Conservation (phyloP, 208 protist genomes). For the Crithidia bombi region DNA sequence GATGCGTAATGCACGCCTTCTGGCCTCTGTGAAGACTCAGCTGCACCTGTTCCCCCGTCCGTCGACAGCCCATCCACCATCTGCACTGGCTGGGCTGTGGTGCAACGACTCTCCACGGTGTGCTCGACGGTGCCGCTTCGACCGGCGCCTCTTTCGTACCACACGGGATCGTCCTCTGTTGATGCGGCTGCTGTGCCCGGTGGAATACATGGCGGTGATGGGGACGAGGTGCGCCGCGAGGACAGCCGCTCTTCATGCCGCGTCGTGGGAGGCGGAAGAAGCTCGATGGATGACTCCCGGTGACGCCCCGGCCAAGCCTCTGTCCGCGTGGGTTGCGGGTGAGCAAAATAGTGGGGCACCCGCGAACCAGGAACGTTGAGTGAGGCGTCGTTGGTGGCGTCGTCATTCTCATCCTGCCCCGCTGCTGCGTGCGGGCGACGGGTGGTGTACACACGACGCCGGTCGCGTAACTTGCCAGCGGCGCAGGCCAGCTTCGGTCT, state of each 20-base stretch:
- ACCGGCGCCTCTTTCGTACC: too few relatives aligned
- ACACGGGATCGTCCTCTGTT: not conserved
- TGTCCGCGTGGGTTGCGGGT: not conserved
- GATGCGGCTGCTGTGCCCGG: not conserved
- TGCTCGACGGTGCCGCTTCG: conserved; percentile 15
- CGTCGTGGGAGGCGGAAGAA: conserved; percentile 14
- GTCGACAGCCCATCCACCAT: not conserved
- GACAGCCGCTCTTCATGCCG: conserved; percentile 3
- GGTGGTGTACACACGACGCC: conserved; percentile 21
- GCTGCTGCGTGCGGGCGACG: conserved; percentile 9
- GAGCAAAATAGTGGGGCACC: not conserved
- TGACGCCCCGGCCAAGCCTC: conserved; percentile 11
- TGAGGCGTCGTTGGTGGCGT: not conserved
- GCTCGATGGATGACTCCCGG: conserved; percentile 8
- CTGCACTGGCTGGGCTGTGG: conserved; percentile 28
- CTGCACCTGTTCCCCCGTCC: not conserved
- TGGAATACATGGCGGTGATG: conserved; percentile 10
- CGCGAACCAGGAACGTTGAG: not conserved
- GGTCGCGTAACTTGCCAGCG: not conserved
- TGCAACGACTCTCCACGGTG: conserved; percentile 27
- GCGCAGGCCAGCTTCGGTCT: conserved; percentile 9
- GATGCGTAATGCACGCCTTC: conserved; percentile 2
- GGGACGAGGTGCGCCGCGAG: conserved; percentile 7
- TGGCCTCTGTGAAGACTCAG: conserved; percentile 1
- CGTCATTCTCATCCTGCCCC: not conserved